Evolutionary conservation across 345 rosid genomes (phyloP).

Genomic region (Eutrema japonicum): DNA sequence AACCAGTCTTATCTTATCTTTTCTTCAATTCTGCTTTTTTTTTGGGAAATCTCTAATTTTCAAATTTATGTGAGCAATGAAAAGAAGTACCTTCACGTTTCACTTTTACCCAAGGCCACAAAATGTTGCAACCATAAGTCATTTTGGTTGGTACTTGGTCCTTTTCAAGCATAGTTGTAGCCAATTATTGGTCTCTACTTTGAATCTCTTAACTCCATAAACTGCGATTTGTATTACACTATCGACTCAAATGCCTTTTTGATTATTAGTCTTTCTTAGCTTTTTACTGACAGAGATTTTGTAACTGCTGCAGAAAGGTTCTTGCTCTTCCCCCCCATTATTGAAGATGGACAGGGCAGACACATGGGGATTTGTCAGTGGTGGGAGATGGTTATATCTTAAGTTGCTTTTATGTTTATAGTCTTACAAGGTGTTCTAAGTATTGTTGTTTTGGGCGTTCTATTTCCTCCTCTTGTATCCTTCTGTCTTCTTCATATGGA

Average conservation of each 20-base stretch:
- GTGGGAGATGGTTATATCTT: slow-evolving; percentile 55
- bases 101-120: slow-evolving; percentile 37
- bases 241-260: not conserved
- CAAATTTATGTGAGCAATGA: slow-evolving; percentile 17
- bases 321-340: slow-evolving; percentile 10
- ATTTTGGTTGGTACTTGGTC: slow-evolving; percentile 37
- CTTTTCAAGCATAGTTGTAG: slow-evolving; percentile 33
- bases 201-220: slow-evolving; percentile 16
- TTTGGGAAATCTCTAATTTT: not conserved
- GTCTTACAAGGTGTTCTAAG: slow-evolving; percentile 38
- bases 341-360: slow-evolving; percentile 82
- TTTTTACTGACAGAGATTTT: slow-evolving; percentile 20
- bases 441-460: slow-evolving; percentile 22
- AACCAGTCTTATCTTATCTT: slow-evolving; percentile 42
- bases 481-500: slow-evolving; percentile 56
- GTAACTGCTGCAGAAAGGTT: slow-evolving; percentile 31
- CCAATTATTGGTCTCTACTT: slow-evolving; percentile 40
- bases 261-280: slow-evolving; percentile 9
- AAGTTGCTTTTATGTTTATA: slow-evolving; percentile 45
- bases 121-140: slow-evolving; percentile 32
- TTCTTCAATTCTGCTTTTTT: not conserved
- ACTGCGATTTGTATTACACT: slow-evolving; percentile 19
- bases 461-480: slow-evolving; percentile 16
- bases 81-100: slow-evolving; percentile 29
- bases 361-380: slow-evolving; percentile 91